These are phyloP conservation scores for Sarocladium kiliense DNA, from an alignment of 2,329 filamentous ascomycete species.

Conservation along the genomic window DNA sequence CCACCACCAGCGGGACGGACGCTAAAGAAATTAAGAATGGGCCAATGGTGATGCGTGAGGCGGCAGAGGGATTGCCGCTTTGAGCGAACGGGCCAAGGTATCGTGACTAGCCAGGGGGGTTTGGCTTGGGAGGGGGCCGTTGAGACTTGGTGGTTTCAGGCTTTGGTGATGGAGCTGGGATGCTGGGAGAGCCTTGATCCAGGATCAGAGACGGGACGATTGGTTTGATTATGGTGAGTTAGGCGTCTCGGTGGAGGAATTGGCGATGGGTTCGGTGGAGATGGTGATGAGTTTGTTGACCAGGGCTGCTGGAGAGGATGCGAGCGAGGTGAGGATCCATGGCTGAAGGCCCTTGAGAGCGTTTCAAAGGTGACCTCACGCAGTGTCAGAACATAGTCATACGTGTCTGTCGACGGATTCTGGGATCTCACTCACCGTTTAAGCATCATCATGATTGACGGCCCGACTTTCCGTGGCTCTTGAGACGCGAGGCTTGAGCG, in stretches of 20 bases:
- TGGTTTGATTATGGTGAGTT: too few species aligned
- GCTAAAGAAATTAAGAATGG: neutral
- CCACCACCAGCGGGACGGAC: neutral
- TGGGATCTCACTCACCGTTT: too few species aligned
- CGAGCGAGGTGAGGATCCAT: too few species aligned
- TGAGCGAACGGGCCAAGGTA: neutral
- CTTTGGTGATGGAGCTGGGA: neutral
- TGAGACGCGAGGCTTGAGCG: too few species aligned
- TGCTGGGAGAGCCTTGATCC: neutral
- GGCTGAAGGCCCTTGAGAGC: neutral
- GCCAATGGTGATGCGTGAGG: neutral
- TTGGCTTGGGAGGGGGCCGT: neutral
- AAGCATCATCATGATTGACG: neutral
- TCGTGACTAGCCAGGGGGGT: neutral
- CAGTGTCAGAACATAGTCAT: neutral
- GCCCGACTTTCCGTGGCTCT: neutral
- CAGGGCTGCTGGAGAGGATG: too few species aligned
- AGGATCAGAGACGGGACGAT: too few species aligned
- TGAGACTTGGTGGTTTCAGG: constrained; percentile 5
- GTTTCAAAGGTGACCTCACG: neutral
- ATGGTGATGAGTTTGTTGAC: neutral
- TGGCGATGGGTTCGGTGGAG: neutral
- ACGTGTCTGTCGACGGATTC: neutral
- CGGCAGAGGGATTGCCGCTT: neutral
- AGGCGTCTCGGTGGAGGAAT: neutral